A percentile compares a stretch with the other conserved stretches of the same genome.
phyloP scores from a whole-genome alignment of 2,329 filamentous ascomycete genomes.

The Madurella fahalii region DNA sequence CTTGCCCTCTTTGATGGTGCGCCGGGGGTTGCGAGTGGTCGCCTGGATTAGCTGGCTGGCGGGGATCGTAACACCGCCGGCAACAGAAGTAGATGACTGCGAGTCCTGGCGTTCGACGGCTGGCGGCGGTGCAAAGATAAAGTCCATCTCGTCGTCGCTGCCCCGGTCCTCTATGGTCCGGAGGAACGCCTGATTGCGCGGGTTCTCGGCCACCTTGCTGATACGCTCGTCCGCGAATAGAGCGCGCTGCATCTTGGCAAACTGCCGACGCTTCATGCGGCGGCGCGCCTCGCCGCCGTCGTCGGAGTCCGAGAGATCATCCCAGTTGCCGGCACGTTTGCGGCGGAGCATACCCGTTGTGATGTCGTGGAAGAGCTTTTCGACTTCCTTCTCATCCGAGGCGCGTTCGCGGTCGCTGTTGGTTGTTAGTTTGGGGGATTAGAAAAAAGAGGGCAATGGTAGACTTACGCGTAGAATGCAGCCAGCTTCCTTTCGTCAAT shows the following conservation, averaged over 20 bases:
- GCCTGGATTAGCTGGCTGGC: constrained; percentile 45
- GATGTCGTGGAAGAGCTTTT: constrained; percentile 89
- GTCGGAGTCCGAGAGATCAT: constrained; percentile 86
- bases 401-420: constrained; percentile 71
- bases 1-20: constrained; percentile 53
- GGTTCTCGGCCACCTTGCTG: constrained; percentile 83
- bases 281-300: constrained; percentile 76
- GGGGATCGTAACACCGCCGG: constrained; percentile 31
- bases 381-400: constrained; percentile 80
- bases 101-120: constrained; percentile 36
- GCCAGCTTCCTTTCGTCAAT: constrained; percentile 77
- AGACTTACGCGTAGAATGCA: constrained; percentile 79
- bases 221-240: constrained; percentile 85
- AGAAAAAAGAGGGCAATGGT: not conserved
- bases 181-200: constrained; percentile 86
- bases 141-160: constrained; percentile 71
- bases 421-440: constrained; percentile 5
- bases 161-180: constrained; percentile 81
- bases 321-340: constrained; percentile 69
- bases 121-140: constrained; percentile 48
- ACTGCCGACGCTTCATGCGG: constrained; percentile 79
- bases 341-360: constrained; percentile 82
- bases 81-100: constrained; percentile 35
- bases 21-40: constrained; percentile 44
- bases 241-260: constrained; percentile 86